Percentiles rank a stretch among this genome's conserved stretches.
Conservation (phyloP, 2,329 filamentous ascomycete genomes). For the Trematosphaeria pertusa region DNA sequence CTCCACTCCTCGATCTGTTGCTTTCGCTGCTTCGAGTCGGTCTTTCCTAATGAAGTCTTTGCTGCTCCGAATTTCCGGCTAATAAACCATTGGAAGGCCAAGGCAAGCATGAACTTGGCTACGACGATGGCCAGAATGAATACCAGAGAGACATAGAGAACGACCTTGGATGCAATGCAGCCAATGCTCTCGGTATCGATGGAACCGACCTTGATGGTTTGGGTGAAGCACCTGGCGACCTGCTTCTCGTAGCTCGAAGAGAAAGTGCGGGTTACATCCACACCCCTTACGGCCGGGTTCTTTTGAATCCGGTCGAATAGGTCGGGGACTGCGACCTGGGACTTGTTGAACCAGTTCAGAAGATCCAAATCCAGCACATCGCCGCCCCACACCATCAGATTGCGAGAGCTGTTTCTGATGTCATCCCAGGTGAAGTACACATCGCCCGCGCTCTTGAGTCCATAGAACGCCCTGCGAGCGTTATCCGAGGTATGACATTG, state of each 20-base stretch:
- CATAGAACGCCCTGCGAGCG: slow-evolving; percentile 78
- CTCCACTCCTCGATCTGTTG: slow-evolving; percentile 98
- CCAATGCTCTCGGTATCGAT: slow-evolving; percentile 96
- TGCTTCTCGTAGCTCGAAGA: slow-evolving; percentile 80
- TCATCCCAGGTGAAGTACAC: slow-evolving; percentile 98
- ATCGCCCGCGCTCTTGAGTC: slow-evolving; percentile 73
- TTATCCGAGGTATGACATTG: slow-evolving; percentile 80
- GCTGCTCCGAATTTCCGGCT: slow-evolving; percentile 82
- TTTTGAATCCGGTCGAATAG: slow-evolving; percentile 82
- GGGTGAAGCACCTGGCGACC: slow-evolving; percentile 83
- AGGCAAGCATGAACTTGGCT: slow-evolving; percentile 84
- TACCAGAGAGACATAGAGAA: slow-evolving; percentile 89
- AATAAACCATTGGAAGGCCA: slow-evolving; percentile 97
- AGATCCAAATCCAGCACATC: slow-evolving; percentile 91
- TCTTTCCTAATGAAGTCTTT: slow-evolving; percentile 79
- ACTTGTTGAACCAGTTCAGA: slow-evolving; percentile 86
- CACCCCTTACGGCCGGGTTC: slow-evolving; percentile 74
- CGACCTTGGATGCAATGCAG: slow-evolving; percentile 96
- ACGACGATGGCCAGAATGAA: slow-evolving; percentile 91
- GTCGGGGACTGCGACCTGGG: slow-evolving; percentile 76
- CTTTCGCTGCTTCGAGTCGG: slow-evolving; percentile 82
- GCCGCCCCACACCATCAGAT: slow-evolving; percentile 92
- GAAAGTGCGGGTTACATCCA: slow-evolving; percentile 88
- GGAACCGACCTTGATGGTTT: slow-evolving; percentile 94
- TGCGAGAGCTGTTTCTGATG: slow-evolving; percentile 84